Evolutionary conservation across 2,329 filamentous ascomycete species (phyloP).

Genomic region (Phoma sp.): DNA sequence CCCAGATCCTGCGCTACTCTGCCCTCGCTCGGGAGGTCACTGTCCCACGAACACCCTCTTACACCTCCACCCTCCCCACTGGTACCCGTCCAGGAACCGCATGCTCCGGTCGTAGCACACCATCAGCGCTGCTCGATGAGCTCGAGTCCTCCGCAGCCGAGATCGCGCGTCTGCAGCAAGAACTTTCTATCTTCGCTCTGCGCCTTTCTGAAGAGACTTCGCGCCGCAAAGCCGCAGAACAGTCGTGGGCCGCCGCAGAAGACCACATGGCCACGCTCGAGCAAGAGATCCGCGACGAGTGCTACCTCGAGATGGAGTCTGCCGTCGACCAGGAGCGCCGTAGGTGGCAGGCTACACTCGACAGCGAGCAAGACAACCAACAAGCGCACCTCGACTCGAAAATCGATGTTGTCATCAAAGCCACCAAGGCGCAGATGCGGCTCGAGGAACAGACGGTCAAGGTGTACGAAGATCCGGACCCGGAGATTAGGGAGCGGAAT

Average conservation of each 20-base stretch:
- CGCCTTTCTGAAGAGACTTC: conserved; percentile 75
- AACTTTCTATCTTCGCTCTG: conserved; percentile 75
- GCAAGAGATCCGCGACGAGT: conserved; percentile 85
- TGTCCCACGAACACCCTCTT: conserved; percentile 84
- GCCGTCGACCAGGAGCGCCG: conserved; percentile 75
- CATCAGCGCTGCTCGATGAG: conserved; percentile 61
- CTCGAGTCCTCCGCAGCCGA: conserved; percentile 83
- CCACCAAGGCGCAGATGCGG: conserved; percentile 51
- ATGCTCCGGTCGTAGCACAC: conserved; percentile 56
- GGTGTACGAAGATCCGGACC: conserved; percentile 52
- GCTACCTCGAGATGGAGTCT: conserved; percentile 83
- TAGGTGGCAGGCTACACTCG: conserved; percentile 80
- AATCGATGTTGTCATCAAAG: conserved; percentile 72
- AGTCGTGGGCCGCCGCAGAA: conserved; percentile 71
- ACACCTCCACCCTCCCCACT: conserved; percentile 66
- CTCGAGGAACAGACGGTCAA: conserved; percentile 44
- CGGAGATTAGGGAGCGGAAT: conserved; percentile 45
- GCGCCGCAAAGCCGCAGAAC: conserved; percentile 73
- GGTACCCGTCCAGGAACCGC: conserved; percentile 42
- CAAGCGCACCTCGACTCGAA: conserved; percentile 91
- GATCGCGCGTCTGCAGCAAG: conserved; percentile 77
- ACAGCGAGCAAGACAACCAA: conserved; percentile 75
- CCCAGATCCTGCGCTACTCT: conserved; percentile 92
- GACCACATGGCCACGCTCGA: conserved; percentile 76
- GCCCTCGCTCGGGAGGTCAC: conserved; percentile 92